Evolutionary conservation across 2,329 filamentous ascomycete species (phyloP), one percentile per base, ranked within the genome.

Genomic region (Elsinoe australis): DNA sequence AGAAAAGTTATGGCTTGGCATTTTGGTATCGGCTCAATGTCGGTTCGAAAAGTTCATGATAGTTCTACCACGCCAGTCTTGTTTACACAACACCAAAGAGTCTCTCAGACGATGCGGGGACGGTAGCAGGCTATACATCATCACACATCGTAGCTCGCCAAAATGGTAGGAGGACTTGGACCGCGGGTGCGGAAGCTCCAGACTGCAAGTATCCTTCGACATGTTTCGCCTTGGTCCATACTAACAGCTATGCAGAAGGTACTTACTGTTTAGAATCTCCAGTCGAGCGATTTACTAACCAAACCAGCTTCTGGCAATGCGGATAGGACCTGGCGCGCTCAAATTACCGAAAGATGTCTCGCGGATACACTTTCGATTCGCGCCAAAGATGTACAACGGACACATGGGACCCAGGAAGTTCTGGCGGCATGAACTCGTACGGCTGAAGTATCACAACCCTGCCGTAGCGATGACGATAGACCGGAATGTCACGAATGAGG

Each of bases 391-490:
- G 51, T 71, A 79, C 36, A 74, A 77, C 44, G 85, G 85, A 36
- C 83, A 90, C 65, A 74, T 80, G 63, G 85, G 86, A 39, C 75
- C 85, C 50, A 94, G 89, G 61, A 87, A 87, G 71, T 95, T 98
- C 76, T 95, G 87, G 86, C 80, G 78, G 54, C 73, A 82, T 52
- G 83, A 81, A 63, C 80, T 96, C 39, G 86, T 87, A 17, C 80
- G 87, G 50, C 74, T 98, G 56, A 95, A 98, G 74, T 98, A 82
- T 71, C 84, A 94, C 74, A 98, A 98, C 65, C 92, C 92, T 0
- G 70, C 80, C 9, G 67, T 95, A 36, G 79, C 83, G 34, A 94
- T 96, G 76, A 81, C 85, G 51, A 79, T 95, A 58, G 82, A 83
- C 65, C 83, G 85, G 51, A 81, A 77, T 54, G 59, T 64, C 29